phyloP scores from a whole-genome alignment of 331 rosid species.

The Quercus tomentella region DNA sequence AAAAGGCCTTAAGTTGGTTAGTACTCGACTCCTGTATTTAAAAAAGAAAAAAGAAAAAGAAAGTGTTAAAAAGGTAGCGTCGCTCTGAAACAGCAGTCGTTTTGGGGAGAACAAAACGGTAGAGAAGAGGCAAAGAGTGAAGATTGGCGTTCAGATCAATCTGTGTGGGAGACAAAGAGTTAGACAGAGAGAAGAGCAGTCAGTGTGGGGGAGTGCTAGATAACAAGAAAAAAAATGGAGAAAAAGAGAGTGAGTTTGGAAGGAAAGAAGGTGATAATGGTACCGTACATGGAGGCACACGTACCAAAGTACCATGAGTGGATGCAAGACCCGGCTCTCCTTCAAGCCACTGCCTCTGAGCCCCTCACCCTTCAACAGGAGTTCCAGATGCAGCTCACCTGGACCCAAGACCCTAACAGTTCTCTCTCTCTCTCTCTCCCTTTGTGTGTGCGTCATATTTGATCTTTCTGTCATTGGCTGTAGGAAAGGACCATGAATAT shows the following conservation, averaged over 20 bases:
- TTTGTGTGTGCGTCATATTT: not conserved
- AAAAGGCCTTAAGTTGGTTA: accelerated
- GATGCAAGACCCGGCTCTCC: constrained; percentile 84
- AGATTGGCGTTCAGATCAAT: not conserved
- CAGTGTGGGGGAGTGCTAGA: not conserved
- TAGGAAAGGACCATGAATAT: no score
- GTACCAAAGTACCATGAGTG: constrained; percentile 77
- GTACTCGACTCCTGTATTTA: accelerated
- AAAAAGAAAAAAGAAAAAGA: no score
- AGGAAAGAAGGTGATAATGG: constrained; percentile 64
- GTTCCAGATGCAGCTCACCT: constrained; percentile 80
- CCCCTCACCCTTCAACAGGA: constrained; percentile 83
- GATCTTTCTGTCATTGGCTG: not conserved
- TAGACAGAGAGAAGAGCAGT: not conserved
- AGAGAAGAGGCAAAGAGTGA: no score
- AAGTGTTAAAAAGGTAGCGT: no score
- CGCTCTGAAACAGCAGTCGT: no score
- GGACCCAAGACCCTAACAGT: constrained; percentile 83
- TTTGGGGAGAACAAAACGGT: no score
- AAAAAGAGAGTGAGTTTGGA: constrained; percentile 58
- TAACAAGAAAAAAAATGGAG: constrained; percentile 10
- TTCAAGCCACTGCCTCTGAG: constrained; percentile 83
- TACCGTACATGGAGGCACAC: constrained; percentile 79
- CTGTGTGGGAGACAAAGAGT: not conserved
- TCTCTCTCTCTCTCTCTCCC: constrained; percentile 18